Evolutionary conservation across 441 rosid genomes (phyloP).

Genomic region (Gossypium aridum): DNA sequence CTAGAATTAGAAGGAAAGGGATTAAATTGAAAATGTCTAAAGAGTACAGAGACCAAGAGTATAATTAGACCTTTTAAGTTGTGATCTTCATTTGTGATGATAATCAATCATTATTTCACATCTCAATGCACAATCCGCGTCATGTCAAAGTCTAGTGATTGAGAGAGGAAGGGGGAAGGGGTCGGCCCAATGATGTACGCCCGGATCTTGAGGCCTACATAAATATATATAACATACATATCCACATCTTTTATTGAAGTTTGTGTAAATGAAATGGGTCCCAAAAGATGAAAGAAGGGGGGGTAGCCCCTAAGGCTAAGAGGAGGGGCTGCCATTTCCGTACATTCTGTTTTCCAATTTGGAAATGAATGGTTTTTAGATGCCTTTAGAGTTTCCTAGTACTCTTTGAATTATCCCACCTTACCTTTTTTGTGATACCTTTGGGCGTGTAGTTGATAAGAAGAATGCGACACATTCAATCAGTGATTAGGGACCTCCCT

Average conservation of each 20-base stretch:
- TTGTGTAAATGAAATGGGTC: conserved; percentile 22
- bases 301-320: not conserved
- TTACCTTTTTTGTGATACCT: conserved; percentile 7
- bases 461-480: conserved; percentile 20
- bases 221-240: not conserved
- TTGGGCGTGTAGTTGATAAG: conserved; percentile 23
- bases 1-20: too few relatives aligned
- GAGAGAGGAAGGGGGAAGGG: not conserved
- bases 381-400: not conserved
- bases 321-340: not conserved
- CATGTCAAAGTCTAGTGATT: conserved; percentile 16
- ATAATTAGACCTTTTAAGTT: too few relatives aligned
- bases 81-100: conserved; percentile 24
- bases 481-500: not conserved
- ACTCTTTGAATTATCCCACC: conserved; percentile 1
- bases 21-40: too few relatives aligned
- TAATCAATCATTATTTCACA: conserved; percentile 17
- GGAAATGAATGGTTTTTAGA: conserved; percentile 14
- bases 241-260: conserved; percentile 27
- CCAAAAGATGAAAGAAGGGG: conserved; percentile 3
- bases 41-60: too few relatives aligned
- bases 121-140: conserved; percentile 13
- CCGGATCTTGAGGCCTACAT: conserved; percentile 22
- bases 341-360: not conserved
- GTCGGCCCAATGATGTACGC: conserved; percentile 15